Percentiles rank a stretch among this genome's conserved stretches.
phyloP scores from a whole-genome alignment of 2,329 filamentous ascomycete genomes.

The Metarhizium rileyi region DNA sequence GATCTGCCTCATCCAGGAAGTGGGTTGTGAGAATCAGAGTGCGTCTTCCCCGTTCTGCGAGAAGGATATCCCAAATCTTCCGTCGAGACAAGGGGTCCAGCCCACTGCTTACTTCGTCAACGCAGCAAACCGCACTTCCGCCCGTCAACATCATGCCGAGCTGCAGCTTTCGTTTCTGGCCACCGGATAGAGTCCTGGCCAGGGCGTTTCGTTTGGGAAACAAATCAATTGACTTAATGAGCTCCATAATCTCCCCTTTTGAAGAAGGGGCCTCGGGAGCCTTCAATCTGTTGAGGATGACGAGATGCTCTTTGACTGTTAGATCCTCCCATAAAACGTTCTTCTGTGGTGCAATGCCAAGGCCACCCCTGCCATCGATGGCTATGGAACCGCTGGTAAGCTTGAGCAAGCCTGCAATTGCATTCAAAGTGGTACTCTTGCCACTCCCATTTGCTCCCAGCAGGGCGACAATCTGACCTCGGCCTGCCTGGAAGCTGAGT shows the following conservation, averaged over 20 bases:
- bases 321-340: constrained; percentile 90
- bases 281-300: constrained; percentile 77
- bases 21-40: constrained; percentile 88
- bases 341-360: constrained; percentile 85
- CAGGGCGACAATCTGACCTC: constrained; percentile 77
- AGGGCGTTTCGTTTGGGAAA: constrained; percentile 61
- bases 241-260: constrained; percentile 47
- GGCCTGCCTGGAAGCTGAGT: constrained; percentile 59
- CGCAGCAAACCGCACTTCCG: constrained; percentile 76
- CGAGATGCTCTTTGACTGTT: constrained; percentile 75
- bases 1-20: constrained; percentile 86
- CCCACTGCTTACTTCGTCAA: constrained; percentile 85
- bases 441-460: constrained; percentile 85
- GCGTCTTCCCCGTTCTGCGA: constrained; percentile 70
- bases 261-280: constrained; percentile 45
- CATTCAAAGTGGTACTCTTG: constrained; percentile 82
- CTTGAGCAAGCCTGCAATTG: constrained; percentile 72
- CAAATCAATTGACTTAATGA: constrained; percentile 66
- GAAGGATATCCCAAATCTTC: constrained; percentile 89
- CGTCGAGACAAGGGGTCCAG: constrained; percentile 77
- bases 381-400: constrained; percentile 68
- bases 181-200: constrained; percentile 73
- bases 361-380: constrained; percentile 66
- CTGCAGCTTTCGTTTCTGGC: constrained; percentile 87
- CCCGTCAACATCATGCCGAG: constrained; percentile 93